These are phyloP conservation scores for Leccinum arenicola DNA, from an alignment of 768 basidiomycete species.

Conservation along the genomic window DNA sequence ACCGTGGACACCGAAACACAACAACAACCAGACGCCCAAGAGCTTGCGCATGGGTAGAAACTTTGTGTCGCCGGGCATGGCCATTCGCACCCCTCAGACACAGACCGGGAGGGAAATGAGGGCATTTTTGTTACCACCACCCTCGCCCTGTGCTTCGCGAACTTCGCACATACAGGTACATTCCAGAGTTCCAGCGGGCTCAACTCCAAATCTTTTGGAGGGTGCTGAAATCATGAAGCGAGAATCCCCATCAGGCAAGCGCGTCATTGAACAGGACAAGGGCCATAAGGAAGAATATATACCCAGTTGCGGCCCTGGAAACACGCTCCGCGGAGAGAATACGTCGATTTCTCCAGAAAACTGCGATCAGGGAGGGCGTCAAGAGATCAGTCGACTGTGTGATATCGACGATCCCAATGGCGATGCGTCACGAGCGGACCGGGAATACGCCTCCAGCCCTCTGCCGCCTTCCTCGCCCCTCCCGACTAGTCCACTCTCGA, in stretches of 20 bases:
- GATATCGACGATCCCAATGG: slow-evolving; percentile 17
- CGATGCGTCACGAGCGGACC: slow-evolving; percentile 24
- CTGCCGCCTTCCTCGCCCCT: slow-evolving; percentile 64
- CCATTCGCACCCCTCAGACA: slow-evolving; percentile 11
- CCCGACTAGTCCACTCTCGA: slow-evolving; percentile 48
- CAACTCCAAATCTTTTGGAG: not conserved
- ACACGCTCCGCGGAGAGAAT: slow-evolving; percentile 40
- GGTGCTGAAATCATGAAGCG: not conserved
- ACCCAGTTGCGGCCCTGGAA: slow-evolving; percentile 36
- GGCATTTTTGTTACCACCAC: slow-evolving; percentile 26
- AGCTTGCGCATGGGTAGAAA: slow-evolving; percentile 3
- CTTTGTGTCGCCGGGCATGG: slow-evolving; percentile 13
- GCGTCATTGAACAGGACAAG: slow-evolving; percentile 16
- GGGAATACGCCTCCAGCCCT: slow-evolving; percentile 39
- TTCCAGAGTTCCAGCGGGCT: not conserved
- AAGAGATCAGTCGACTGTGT: slow-evolving; percentile 3
- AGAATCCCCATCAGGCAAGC: not conserved
- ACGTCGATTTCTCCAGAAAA: slow-evolving; percentile 36
- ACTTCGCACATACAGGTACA: not conserved
- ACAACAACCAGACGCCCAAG: slow-evolving; percentile 9
- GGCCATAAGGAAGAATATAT: slow-evolving; percentile 25
- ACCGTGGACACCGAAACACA: slow-evolving; percentile 15
- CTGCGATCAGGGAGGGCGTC: not conserved
- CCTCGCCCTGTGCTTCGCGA: slow-evolving; percentile 20
- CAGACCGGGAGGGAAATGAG: slow-evolving; percentile 15